phyloP scores from a whole-genome alignment of 345 rosid species.

The Psidium guajava region DNA sequence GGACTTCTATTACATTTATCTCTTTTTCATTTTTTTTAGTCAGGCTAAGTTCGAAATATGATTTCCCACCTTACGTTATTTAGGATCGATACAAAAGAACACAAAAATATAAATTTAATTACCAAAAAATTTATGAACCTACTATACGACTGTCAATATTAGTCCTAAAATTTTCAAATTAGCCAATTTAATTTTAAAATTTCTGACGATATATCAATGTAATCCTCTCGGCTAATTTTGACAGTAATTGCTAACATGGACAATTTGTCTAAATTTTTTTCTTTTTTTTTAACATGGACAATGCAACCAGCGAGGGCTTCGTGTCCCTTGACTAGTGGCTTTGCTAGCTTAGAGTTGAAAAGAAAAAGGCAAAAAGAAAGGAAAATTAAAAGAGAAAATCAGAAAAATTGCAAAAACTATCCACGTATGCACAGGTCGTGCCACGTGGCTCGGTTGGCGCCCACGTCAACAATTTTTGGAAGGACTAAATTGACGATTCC shows the following conservation, averaged over 20 bases:
- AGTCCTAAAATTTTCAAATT: not conserved
- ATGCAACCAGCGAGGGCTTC: too few species aligned
- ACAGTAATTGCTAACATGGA: rapidly evolving
- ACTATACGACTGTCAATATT: not conserved
- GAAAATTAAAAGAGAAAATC: too few species aligned
- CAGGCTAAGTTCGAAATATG: not conserved
- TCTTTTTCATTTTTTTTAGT: not conserved
- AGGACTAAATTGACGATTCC: not conserved
- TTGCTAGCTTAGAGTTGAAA: too few species aligned
- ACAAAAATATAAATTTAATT: not conserved
- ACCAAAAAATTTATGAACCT: not conserved
- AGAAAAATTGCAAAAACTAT: too few species aligned
- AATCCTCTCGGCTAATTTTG: not conserved
- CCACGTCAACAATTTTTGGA: not conserved
- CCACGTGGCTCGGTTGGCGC: too few species aligned
- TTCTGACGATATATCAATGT: not conserved
- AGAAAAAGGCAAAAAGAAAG: too few species aligned
- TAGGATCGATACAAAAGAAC: not conserved
- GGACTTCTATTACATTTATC: too few species aligned
- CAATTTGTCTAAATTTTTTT: too few species aligned
- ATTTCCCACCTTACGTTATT: not conserved
- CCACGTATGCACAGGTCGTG: too few species aligned
- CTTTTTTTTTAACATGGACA: too few species aligned
- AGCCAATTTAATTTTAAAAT: not conserved
- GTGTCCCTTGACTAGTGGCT: too few species aligned